Base-by-base conservation (phyloP, 768 basidiomycete species). In the Auriculariales sp. region DNA sequence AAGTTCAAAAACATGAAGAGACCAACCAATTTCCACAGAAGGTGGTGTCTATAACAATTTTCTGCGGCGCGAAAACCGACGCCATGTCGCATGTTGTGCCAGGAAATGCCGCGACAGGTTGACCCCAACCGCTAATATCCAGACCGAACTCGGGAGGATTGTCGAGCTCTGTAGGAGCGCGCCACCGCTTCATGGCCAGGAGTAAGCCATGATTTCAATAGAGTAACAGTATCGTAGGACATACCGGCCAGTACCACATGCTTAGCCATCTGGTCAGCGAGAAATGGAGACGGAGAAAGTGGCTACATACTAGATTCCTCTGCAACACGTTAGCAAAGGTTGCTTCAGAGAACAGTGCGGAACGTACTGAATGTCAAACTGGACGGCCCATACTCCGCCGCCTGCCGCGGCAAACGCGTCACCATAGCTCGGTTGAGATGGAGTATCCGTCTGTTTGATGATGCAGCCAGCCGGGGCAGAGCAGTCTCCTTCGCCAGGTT, bases 381-480 rank as follows among this genome's bases (percentile, higher is more conserved):
- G 81, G 3, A 79, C 71, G 2, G 82, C 82, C 62, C 69, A 89
- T 1, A 80, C 76, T 3, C 79, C 79, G 4, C 79, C 79, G n/a
- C 78, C 76, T 0, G 71, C 72, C 6, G 62, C 48, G 6, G 73
- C 72, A 55, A 79, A 79, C 1, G 60, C 67, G 2, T 56, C 55
- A 1, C 75, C 77, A 54, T 65, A 77, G 50, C 71, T 73, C 11
- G 57, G 55, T 3, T 56, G 49, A 46, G 69, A 69, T n/a, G n/a
- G n/a, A 3, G 66, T 58, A 47, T 69, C 66, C 6, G 57, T 66
- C 51, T 73, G 72, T 1, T 49, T 52, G 5, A 72, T 70, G 4
- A 70, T 65, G 58, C 79, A 79, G 0, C 74, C 74, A 1, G 64
- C 56, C 19, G 64, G 59, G 10, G 54, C 56, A 24, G 63, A 55